phyloP scores from a whole-genome alignment of 352 stramenopile species.

The Pythium dissimile region DNA sequence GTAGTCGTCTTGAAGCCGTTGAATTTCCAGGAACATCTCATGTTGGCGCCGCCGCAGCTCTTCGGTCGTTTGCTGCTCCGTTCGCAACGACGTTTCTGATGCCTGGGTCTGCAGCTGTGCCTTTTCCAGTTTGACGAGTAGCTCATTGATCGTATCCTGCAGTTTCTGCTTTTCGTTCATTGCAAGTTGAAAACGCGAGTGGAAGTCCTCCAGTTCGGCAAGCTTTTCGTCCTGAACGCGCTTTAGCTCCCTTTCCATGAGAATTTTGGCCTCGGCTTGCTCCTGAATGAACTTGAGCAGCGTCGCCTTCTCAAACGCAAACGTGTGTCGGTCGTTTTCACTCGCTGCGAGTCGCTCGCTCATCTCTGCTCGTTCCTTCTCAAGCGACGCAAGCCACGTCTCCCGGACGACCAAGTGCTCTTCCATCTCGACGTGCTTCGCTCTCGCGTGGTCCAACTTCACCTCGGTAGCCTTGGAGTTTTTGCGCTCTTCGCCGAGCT shows the following conservation, averaged over 20 bases:
- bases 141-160: slow-evolving; percentile 29
- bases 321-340: slow-evolving; percentile 46
- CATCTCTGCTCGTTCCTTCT: slow-evolving; percentile 43
- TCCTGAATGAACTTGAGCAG: slow-evolving; percentile 76
- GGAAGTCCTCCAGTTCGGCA: slow-evolving; percentile 27
- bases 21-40: slow-evolving; percentile 31
- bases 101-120: slow-evolving; percentile 29
- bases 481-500: slow-evolving; percentile 56
- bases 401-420: slow-evolving; percentile 52
- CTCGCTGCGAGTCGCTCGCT: slow-evolving; percentile 41
- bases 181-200: slow-evolving; percentile 30
- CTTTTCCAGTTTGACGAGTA: slow-evolving; percentile 28
- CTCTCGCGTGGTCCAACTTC: slow-evolving; percentile 26
- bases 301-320: slow-evolving; percentile 64
- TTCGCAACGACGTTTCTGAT: slow-evolving; percentile 22
- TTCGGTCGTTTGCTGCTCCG: slow-evolving; percentile 33
- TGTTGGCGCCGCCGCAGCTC: slow-evolving; percentile 33
- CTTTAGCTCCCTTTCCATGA: slow-evolving; percentile 50
- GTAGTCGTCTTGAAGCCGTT: slow-evolving; percentile 28
- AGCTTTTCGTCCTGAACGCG: slow-evolving; percentile 42
- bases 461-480: slow-evolving; percentile 28
- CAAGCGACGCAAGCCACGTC: slow-evolving; percentile 44
- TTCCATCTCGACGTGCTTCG: slow-evolving; percentile 42
- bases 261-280: slow-evolving; percentile 66
- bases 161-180: slow-evolving; percentile 47